Base-by-base conservation (phyloP, 2,329 filamentous ascomycete genomes). In the Talaromyces verruculosus region DNA sequence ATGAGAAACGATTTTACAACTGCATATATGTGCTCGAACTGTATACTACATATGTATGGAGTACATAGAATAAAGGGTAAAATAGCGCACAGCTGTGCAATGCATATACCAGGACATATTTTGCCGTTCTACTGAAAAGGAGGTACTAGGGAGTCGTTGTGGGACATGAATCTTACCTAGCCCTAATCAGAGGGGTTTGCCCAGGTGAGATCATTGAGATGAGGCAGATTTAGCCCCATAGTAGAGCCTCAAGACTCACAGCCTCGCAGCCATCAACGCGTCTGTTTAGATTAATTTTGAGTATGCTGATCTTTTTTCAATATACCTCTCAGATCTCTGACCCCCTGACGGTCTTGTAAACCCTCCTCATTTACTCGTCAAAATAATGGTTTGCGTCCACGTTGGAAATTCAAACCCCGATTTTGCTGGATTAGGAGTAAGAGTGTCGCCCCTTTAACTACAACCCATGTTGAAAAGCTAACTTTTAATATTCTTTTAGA, bases 361-460 rank as follows among this genome's bases (percentile, higher is more conserved):
- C 2, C 3, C 41, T 43, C 13, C 17, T 19, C 41, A 43, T n/a
- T 41, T 19, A 19, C 41, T n/a, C 7, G 17, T 15, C 45, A 22
- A 13, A 47, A 3, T 22, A 47, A 25, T 47, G 45, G 5, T 10
- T 25, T 47, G 11, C 2, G 17, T 5, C 15, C 3, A 28, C 6
- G 15, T 30, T 51, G 45, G 19, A 43, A 19, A 43, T 3, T 63
- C 61, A 19, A 63, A 43, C 15, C 47, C 61, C 30, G 60, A 51
- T 19, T 41, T 63, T 53, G 60, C 60, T 25, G 45, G 60, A 39
- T 28, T 39, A 22, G 43, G 43, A 49, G 25, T 51, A 28, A 25
- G 43, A 19, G 3, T 19, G 15, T n/a, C 39, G 39, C 33, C 13
- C 30, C 45, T 62, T 33, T 13, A 25, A 15, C 22, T 2, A n/a